Evolutionary conservation across 768 basidiomycete species (phyloP), one percentile per base, ranked within the genome.

Genomic region (Baorangia bicolor): DNA sequence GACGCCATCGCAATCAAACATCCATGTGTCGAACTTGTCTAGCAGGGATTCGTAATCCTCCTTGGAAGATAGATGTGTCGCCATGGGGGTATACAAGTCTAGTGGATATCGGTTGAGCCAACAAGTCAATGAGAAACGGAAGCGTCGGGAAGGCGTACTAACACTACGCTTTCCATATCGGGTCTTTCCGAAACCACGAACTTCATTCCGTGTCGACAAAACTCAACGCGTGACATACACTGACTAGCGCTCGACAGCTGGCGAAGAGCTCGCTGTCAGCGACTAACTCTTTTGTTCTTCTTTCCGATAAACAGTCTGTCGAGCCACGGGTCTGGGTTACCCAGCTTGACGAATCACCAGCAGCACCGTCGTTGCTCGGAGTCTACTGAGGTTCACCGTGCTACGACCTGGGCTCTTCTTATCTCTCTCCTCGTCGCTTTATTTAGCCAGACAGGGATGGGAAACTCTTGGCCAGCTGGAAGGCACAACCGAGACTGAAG

Each of bases 1-100:
- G 21, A 98, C 95, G 14, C 94, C 95, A 67, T 98, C 94, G 68
- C 95, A 98, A 73, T 98, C 94, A 60, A 97, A 91, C 73, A 98
- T 81, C 86, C 94, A 96, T 27, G 94, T 96, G 69, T 98, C 94
- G 69, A 89, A 94, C 66, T 81, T 78, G 63, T 82, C 76, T 60
- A 87, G 59, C 28, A 87, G 64, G 16, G 71, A 61, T 54, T 74
- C 70, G 57, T 84, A 84, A 54, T 84, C 78, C 16, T 73, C 73
- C 11, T 65, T 57, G 38, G 76, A 67, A 21, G 79, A 67, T 10
- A 72, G 31, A 12, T 55, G 58, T 27, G 37, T 46, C 12, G 66
- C 58, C 71, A 72, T 72, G 34, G 44, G 51, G 58, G 49, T 55
- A 63, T 61, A 49, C 16, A 21, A 13, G 34, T 50, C 56, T 64